phyloP scores from a whole-genome alignment of 495 filamentous ascomycete genomes.

The Ascodesmis nigricans region DNA sequence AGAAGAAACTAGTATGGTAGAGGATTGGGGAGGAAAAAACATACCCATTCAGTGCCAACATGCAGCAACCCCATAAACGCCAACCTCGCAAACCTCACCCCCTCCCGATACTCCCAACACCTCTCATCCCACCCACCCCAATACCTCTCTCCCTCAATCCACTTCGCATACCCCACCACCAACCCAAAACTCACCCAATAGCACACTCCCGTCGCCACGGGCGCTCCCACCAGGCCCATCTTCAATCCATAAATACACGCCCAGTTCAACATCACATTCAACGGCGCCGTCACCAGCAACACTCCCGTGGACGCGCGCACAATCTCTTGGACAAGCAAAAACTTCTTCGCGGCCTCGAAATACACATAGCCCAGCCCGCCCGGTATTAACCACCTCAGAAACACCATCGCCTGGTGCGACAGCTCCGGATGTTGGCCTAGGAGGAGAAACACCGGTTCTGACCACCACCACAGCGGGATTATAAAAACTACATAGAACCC shows the following conservation, averaged over 20 bases:
- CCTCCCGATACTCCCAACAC: too few species aligned
- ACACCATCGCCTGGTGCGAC: conserved; percentile 49
- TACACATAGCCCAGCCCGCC: conserved; percentile 79
- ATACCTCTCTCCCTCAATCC: conserved; percentile 48
- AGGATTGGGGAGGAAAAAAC: background rate
- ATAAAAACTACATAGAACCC: conserved; percentile 61
- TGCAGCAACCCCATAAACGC: conserved; percentile 65
- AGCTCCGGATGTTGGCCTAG: conserved; percentile 66
- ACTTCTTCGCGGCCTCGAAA: conserved; percentile 85
- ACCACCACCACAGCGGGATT: conserved; percentile 51
- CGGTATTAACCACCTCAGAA: conserved; percentile 57
- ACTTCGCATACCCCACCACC: conserved; percentile 52
- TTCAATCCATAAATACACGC: conserved; percentile 52
- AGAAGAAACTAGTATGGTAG: too few species aligned
- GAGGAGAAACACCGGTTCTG: conserved; percentile 50
- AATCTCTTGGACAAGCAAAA: conserved; percentile 74
- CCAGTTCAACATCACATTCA: conserved; percentile 59
- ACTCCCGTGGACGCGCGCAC: conserved; percentile 79
- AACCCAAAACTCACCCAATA: conserved; percentile 75
- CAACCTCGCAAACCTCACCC: conserved; percentile 49
- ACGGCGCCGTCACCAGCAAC: conserved; percentile 57
- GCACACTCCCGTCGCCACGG: conserved; percentile 59
- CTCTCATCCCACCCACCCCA: conserved; percentile 77
- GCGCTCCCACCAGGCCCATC: conserved; percentile 56
- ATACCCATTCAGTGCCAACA: conserved; percentile 68